Conservation (phyloP, 2,329 filamentous ascomycete genomes). For the Macrophomina phaseolina region DNA sequence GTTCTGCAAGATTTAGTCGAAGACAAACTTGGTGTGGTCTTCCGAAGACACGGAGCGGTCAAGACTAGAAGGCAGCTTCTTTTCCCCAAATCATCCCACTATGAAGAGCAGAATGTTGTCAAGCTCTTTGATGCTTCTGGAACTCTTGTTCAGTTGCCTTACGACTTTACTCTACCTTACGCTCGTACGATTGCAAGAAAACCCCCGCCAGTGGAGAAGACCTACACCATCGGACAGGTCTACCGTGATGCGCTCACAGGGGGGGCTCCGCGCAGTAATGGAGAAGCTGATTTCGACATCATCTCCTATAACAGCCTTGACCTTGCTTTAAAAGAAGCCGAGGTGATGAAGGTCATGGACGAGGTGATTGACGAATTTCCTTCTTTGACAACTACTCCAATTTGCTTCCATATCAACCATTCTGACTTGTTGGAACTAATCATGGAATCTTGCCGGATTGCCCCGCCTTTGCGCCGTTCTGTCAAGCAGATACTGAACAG, state of each 20-base stretch:
- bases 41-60: constrained; percentile 86
- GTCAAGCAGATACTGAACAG: constrained; percentile 86
- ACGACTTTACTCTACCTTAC: constrained; percentile 87
- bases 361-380: constrained; percentile 86
- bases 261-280: constrained; percentile 80
- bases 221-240: constrained; percentile 86
- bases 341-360: constrained; percentile 91
- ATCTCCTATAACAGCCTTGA: constrained; percentile 83
- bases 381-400: constrained; percentile 69
- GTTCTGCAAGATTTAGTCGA: constrained; percentile 76
- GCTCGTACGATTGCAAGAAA: constrained; percentile 82
- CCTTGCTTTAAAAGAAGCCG: constrained; percentile 86
- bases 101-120: constrained; percentile 71
- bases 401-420: constrained; percentile 92
- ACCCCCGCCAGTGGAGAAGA: constrained; percentile 69
- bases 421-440: constrained; percentile 83
- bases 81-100: constrained; percentile 83
- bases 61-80: constrained; percentile 76
- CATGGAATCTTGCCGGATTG: constrained; percentile 88
- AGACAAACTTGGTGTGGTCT: constrained; percentile 75
- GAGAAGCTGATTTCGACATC: constrained; percentile 96
- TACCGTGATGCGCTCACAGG: constrained; percentile 80
- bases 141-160: constrained; percentile 91
- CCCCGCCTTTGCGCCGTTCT: constrained; percentile 67
- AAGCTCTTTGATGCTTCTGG: constrained; percentile 82